Percentiles rank a stretch among this genome's conserved stretches.
These are phyloP conservation scores for Elongisporangium prolatum DNA, from an alignment of 352 stramenopile species.

Conservation along the genomic window DNA sequence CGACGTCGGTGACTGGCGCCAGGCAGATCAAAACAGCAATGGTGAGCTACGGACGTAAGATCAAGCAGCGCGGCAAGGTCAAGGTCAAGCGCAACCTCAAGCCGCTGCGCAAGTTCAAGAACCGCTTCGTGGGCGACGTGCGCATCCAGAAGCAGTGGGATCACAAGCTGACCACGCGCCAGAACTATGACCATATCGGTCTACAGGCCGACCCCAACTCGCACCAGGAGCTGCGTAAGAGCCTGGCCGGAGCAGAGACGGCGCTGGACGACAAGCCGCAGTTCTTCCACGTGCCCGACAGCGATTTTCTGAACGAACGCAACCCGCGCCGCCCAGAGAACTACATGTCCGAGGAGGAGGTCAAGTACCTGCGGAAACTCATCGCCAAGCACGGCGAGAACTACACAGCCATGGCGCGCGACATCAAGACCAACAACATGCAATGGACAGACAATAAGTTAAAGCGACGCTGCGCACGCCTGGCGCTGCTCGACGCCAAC, in stretches of 20 bases:
- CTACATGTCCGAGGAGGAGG: conserved; percentile 75
- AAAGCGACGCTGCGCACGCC: conserved; percentile 58
- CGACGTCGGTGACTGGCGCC: neutral
- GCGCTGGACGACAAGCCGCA: conserved; percentile 54
- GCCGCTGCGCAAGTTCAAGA: conserved; percentile 71
- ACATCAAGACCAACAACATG: conserved; percentile 84
- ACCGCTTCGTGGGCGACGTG: conserved; percentile 63
- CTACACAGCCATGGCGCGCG: conserved; percentile 72
- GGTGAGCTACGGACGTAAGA: conserved; percentile 39
- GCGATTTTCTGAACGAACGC: conserved; percentile 68
- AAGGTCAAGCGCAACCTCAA: conserved; percentile 67
- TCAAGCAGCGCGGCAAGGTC: conserved; percentile 66
- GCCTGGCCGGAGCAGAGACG: conserved; percentile 37
- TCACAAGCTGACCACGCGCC: conserved; percentile 71
- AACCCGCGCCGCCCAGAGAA: conserved; percentile 66
- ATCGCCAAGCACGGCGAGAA: conserved; percentile 68
- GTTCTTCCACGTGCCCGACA: conserved; percentile 76
- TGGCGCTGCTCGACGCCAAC: conserved; percentile 72
- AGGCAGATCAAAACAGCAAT: conserved; percentile 13
- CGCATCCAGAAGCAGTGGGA: conserved; percentile 71
- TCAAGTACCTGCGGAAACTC: conserved; percentile 70
- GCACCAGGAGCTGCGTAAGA: conserved; percentile 38
- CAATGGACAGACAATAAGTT: conserved; percentile 80
- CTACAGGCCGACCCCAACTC: conserved; percentile 67
- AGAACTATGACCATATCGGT: conserved; percentile 78